Evolutionary conservation across 2,329 filamentous ascomycete species (phyloP), one percentile per base, ranked within the genome.

Genomic region (Ophiostoma triangulosporum): DNA sequence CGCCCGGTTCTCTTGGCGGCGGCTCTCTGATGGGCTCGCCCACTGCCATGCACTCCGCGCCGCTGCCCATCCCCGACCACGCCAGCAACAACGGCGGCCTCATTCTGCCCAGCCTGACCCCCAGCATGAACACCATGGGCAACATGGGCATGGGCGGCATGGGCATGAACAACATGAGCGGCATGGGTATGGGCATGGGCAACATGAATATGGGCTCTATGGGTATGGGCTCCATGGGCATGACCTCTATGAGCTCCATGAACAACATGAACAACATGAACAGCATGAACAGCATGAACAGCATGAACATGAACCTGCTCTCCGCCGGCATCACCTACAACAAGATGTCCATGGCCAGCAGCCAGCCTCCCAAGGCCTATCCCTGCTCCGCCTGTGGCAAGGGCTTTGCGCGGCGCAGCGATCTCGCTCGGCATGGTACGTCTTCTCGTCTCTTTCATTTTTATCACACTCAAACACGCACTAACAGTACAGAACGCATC

Each of bases 381-480:
- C 84, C 88, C 22, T 98, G 93, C 70, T 86, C 82, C 59, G 91
- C 86, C 3, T 98, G 93, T 67, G 78, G 78, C 55, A 97, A 97
- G 69, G 86, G 85, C 24, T 98, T 98, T 66, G 93, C 93, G 51
- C 77, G 93, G 63, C 79, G 93, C 60, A 97, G 91, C 69, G 93
- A 98, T 70, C 80, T 97, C 51, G 88, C 90, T 58, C 81, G 93
- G 63, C 93, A 98, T 70, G 91, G 91, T 96, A 80, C 68, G 84
- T 69, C 32, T 24, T 40, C 49, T 36, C 46, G 54, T 50, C 52
- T 40, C 33, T 38, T 52, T 20, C 17, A 15, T 31, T 27, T 11
- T 6, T 4, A 20, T 8, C 5, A 3, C 43, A 12, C 15, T 51
- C 29, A 8, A 27, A 15, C 3, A 1, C 6, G 14, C 11, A 40